Evolutionary conservation across 495 filamentous ascomycete genomes (phyloP).

Genomic region (Podospora pseudopauciseta): DNA sequence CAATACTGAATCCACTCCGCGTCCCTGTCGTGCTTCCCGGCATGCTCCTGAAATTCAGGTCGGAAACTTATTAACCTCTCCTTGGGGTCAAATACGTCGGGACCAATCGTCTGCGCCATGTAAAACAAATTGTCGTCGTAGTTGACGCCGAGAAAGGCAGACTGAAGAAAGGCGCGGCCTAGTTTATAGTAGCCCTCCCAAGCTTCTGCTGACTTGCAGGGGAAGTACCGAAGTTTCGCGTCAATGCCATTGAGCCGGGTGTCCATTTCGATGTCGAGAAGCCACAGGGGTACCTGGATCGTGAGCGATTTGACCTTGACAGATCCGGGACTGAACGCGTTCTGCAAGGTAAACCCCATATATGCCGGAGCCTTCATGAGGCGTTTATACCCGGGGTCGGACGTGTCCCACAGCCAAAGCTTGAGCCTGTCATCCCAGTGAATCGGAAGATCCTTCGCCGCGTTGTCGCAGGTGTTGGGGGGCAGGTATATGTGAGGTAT

Average conservation of each 20-base stretch:
- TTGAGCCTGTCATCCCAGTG: background rate
- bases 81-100: background rate
- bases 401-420: conserved; percentile 14
- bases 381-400: conserved; percentile 2
- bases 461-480: conserved; percentile 8
- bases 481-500: background rate
- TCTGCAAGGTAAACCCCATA: conserved; percentile 11
- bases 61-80: background rate
- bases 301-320: background rate
- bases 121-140: conserved; percentile 1
- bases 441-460: conserved; percentile 13
- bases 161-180: conserved; percentile 12
- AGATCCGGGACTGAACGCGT: background rate
- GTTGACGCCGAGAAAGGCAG: conserved; percentile 12
- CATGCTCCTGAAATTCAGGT: background rate
- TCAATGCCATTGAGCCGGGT: background rate
- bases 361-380: background rate
- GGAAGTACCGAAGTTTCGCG: conserved; percentile 7
- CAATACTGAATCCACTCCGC: background rate
- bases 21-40: background rate
- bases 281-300: conserved; percentile 12
- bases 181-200: conserved; percentile 2
- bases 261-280: conserved; percentile 13
- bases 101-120: conserved; percentile 11
- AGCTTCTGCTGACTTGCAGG: conserved; percentile 4